These are phyloP conservation scores for Tricholoma furcatifolium DNA, from an alignment of 768 basidiomycete genomes.

Conservation along the genomic window DNA sequence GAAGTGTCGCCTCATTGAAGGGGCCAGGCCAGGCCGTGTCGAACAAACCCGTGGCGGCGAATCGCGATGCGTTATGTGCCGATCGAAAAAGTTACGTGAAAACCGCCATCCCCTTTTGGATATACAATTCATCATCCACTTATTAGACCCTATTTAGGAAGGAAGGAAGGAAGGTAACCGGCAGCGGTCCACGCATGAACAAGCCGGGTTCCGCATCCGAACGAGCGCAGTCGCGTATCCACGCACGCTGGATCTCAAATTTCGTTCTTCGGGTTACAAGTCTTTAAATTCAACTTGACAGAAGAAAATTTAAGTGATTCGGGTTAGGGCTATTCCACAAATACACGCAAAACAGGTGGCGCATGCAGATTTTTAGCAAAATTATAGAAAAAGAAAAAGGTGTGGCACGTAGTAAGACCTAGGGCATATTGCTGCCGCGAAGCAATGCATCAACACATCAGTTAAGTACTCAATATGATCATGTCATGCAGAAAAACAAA, in stretches of 20 bases:
- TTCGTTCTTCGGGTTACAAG: no score
- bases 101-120: conserved; percentile 12
- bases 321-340: no score
- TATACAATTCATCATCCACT: not conserved
- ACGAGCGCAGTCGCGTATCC: no score
- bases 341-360: not conserved
- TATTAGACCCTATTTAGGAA: conserved; percentile 1
- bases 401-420: not conserved
- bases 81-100: not conserved
- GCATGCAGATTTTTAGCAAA: not conserved
- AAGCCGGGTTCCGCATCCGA: no score
- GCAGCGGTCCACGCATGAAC: no score
- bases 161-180: no score
- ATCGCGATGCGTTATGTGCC: not conserved
- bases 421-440: not conserved
- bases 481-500: no score
- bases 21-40: not conserved
- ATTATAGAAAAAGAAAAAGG: not conserved
- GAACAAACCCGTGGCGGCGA: not conserved
- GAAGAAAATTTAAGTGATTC: not conserved
- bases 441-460: no score
- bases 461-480: no score
- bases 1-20: conserved; percentile 5
- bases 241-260: no score
- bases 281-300: no score